Base-by-base conservation (phyloP, 768 basidiomycete genomes). In the Butyriboletus loyo region DNA sequence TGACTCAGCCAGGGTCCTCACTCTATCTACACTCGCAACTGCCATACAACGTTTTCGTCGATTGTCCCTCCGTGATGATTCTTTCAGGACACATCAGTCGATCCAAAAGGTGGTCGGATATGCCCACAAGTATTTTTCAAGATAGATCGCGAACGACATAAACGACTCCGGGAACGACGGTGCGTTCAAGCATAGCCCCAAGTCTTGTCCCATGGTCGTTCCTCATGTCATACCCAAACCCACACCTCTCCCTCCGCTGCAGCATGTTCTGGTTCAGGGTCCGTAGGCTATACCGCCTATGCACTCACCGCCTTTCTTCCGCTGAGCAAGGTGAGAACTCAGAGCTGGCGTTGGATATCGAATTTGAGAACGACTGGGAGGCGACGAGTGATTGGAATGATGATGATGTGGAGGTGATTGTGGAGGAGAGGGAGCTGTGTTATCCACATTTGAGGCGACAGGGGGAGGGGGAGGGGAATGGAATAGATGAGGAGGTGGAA, bases 321-420 rank as follows among this genome's bases (percentile, higher is more conserved):
- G n/a, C n/a, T n/a, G n/a, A 67, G 67, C 38, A 80, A 1, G 78
- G 78, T 30, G 80, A 81, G 14, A 62, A 66, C 6, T 45, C 51
- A 0, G 85, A 88, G 62, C 58, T 84, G 24, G 73, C 81, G 17
- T 71, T 87, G 39, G 90, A 91, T 58, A 86, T 92, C 50, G 88
- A 92, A 66, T 92, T 92, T 60, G 89, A 92, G 60, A 90, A 91
- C 56, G 87, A 87, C 54, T 92, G 90, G 89, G 90, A 92, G 67
- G 82, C 88, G 25, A 89, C 87, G 46, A 91, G 89, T 60, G 88
- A 91, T 70, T 92, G 89, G 88, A 92, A 92, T 67, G 89, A 92
- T 67, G 90, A 92, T 57, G 89, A 92, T 61, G 85, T 86, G 2
- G 88, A 92, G 53, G 87, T 85, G 2, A 81, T 82, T n/a, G 67